phyloP scores from a whole-genome alignment of 2,329 filamentous ascomycete species.

The Verticillium alfalfae region DNA sequence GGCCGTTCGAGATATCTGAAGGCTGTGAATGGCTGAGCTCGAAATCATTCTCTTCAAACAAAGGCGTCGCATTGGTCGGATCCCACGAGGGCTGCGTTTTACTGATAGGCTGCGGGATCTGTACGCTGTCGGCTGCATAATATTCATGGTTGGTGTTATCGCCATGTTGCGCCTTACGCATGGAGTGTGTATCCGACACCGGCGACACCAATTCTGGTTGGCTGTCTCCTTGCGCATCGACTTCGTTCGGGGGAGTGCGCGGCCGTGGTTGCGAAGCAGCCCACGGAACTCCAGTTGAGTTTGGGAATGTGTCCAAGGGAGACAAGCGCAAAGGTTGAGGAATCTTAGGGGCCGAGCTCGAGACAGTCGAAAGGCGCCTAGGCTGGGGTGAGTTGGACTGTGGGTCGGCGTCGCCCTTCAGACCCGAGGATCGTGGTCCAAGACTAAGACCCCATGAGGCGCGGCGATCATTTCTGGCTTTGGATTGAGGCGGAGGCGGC shows the following conservation, averaged over 20 bases:
- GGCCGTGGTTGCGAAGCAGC: conserved; percentile 7
- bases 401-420: conserved; percentile 15
- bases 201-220: conserved; percentile 24
- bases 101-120: conserved; percentile 21
- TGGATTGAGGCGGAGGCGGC: conserved; percentile 26
- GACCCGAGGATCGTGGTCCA: conserved; percentile 21
- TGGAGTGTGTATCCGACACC: conserved; percentile 20
- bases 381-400: conserved; percentile 4
- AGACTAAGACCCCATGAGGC: conserved; percentile 38
- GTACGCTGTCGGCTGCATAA: conserved; percentile 8
- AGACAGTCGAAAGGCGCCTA: not conserved
- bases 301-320: conserved; percentile 13
- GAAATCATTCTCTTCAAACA: conserved; percentile 28
- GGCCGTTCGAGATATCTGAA: conserved; percentile 2
- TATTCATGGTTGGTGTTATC: conserved; percentile 8
- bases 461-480: conserved; percentile 32
- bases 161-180: conserved; percentile 3
- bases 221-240: conserved; percentile 13
- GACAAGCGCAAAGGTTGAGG: conserved; percentile 15
- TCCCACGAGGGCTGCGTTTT: conserved; percentile 28
- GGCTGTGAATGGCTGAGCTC: conserved; percentile 16
- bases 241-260: conserved; percentile 10
- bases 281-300: conserved; percentile 9
- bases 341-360: conserved; percentile 10
- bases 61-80: conserved; percentile 24